These are phyloP conservation scores for Thermochaetoides dissita DNA, from an alignment of 2,329 filamentous ascomycete genomes.

Conservation along the genomic window DNA sequence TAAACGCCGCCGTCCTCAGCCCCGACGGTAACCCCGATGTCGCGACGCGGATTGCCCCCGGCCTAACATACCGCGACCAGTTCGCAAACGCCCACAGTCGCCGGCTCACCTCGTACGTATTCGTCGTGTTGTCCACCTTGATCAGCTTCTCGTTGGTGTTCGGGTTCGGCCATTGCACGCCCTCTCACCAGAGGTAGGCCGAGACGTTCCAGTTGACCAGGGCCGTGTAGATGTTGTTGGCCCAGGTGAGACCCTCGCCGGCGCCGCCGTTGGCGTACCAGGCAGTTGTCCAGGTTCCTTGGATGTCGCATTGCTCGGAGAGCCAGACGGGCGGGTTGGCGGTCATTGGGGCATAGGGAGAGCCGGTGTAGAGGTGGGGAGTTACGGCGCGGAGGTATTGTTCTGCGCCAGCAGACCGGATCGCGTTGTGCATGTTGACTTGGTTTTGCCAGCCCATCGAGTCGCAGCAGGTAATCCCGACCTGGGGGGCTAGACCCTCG, in stretches of 20 bases:
- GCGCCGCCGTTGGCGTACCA: constrained; percentile 33
- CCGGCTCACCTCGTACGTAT: constrained; percentile 21
- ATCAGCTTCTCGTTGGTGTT: constrained; percentile 23
- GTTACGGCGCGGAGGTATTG: constrained; percentile 23
- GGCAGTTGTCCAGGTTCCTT: constrained; percentile 27
- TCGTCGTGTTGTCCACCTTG: constrained; percentile 19
- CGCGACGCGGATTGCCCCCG: constrained; percentile 22
- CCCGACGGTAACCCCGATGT: constrained; percentile 16
- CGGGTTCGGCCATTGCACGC: constrained; percentile 22
- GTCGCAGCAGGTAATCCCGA: constrained; percentile 26
- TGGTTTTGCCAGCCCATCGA: constrained; percentile 26
- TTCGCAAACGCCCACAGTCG: constrained; percentile 29
- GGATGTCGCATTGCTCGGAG: constrained; percentile 35
- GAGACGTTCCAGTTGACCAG: constrained; percentile 35
- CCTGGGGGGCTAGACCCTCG: constrained; percentile 15
- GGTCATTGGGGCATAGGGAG: constrained; percentile 25
- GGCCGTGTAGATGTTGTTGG: constrained; percentile 36
- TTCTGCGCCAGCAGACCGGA: constrained; percentile 22
- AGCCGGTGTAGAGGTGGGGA: constrained; percentile 27
- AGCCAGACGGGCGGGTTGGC: constrained; percentile 34
- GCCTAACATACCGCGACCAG: constrained; percentile 25
- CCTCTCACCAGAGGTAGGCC: constrained; percentile 43
- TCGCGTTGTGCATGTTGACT: constrained; percentile 22
- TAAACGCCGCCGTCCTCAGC: constrained; percentile 23
- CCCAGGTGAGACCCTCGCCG: constrained; percentile 41